These are phyloP conservation scores for Hericium alpestre DNA, from an alignment of 768 basidiomycete species.

Conservation along the genomic window DNA sequence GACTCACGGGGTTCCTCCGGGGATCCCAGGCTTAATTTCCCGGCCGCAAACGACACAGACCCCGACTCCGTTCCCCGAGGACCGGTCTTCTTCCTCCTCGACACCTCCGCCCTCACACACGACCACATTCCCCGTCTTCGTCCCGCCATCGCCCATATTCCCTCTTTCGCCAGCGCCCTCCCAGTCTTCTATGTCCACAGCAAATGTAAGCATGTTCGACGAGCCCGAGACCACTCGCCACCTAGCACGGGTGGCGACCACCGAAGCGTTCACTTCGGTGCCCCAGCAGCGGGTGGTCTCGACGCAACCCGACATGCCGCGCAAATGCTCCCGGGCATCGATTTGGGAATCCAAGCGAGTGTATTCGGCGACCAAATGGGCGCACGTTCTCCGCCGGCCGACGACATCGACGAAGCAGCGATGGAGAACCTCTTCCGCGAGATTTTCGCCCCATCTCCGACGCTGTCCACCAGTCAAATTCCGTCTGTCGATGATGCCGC, in stretches of 20 bases:
- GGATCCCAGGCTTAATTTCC: constrained; percentile 20
- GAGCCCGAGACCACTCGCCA: constrained; percentile 76
- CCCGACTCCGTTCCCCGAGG: constrained; percentile 14
- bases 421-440: constrained; percentile 65
- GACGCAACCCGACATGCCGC: constrained; percentile 20
- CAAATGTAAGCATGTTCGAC: constrained; percentile 22
- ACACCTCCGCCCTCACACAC: constrained; percentile 17
- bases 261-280: constrained; percentile 46
- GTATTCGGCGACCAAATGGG: constrained; percentile 5
- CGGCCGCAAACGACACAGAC: constrained; percentile 7
- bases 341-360: constrained; percentile 4
- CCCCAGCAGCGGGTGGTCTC: constrained; percentile 91
- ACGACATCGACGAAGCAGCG: constrained; percentile 42
- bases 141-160: constrained; percentile 25
- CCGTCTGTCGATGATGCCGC: constrained; percentile 15
- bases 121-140: constrained; percentile 22
- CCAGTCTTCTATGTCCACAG: constrained; percentile 18
- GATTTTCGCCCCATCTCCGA: constrained; percentile 47
- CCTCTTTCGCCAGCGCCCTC: constrained; percentile 26
- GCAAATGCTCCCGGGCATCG: constrained; percentile 27
- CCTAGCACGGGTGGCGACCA: constrained; percentile 96
- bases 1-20: constrained; percentile 52
- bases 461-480: constrained; percentile 23
- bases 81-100: constrained; percentile 17
- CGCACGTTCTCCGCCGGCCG: constrained; percentile 7